These are phyloP conservation scores for Mortierella sp. DNA, from an alignment of 371 early-diverging fungal species.

Conservation along the genomic window DNA sequence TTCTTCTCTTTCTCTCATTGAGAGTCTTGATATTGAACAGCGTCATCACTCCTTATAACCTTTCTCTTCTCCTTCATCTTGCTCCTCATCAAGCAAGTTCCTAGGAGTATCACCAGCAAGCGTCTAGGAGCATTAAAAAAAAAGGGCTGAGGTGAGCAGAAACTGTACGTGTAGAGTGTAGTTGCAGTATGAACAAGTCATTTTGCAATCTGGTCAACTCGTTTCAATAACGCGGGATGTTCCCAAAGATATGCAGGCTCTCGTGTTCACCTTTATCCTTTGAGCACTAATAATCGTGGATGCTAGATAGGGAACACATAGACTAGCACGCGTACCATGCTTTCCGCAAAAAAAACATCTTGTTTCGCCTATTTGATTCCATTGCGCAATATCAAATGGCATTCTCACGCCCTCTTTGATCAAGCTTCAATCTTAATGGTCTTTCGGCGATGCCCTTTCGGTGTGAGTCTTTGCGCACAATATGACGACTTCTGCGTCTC, in stretches of 20 bases:
- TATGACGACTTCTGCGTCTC: not conserved
- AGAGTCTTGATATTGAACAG: not conserved
- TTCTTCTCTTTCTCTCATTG: too few species aligned
- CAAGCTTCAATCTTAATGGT: not conserved
- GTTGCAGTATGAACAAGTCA: not conserved
- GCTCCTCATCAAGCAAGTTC: constrained; percentile 3
- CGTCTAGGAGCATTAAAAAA: not conserved
- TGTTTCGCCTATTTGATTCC: not conserved
- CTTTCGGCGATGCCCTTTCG: not conserved
- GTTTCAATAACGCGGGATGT: not conserved
- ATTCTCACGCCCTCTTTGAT: not conserved
- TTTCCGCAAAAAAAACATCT: not conserved
- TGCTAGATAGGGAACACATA: not conserved
- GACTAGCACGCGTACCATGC: not conserved
- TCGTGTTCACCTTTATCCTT: not conserved
- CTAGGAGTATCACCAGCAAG: too few species aligned
- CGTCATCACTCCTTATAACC: not conserved
- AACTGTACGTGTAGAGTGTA: not conserved
- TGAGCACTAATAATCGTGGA: not conserved
- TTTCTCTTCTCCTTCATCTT: constrained; percentile 1
- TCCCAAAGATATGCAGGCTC: not conserved
- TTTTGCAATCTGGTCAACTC: not conserved
- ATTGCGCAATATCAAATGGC: not conserved
- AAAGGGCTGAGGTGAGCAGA: constrained; percentile 8
- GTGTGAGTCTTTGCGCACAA: not conserved